A percentile compares a stretch with the other conserved stretches of the same genome.
phyloP scores from a whole-genome alignment of 176 grass and related monocot species.

The Thinopyrum elongatum region DNA sequence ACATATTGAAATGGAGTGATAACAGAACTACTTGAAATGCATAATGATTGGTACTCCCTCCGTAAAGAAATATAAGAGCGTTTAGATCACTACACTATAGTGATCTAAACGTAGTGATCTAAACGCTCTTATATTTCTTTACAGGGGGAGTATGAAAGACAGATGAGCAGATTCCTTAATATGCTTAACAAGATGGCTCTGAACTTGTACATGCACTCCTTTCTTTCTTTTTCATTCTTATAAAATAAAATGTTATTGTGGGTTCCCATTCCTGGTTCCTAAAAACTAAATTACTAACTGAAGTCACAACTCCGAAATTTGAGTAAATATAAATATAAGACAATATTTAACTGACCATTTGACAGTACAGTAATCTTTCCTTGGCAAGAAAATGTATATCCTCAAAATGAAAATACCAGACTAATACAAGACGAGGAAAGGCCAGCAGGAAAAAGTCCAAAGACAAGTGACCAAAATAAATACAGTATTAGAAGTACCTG shows the following conservation, averaged over 20 bases:
- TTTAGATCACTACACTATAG: no score
- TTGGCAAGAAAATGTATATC: not conserved
- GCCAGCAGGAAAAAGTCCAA: not conserved
- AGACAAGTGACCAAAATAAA: not conserved
- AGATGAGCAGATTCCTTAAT: not conserved
- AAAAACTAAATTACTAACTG: not conserved
- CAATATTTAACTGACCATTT: conserved; percentile 11
- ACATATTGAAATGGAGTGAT: not conserved
- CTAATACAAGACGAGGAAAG: conserved; percentile 1
- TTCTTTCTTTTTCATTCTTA: not conserved
- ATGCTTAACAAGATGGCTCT: conserved; percentile 11
- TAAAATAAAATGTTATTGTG: not conserved
- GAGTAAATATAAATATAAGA: not conserved
- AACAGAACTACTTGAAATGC: conserved; percentile 10
- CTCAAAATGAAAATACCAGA: not conserved
- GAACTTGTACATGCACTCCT: not conserved
- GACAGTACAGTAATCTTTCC: conserved; percentile 3
- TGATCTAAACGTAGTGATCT: no score
- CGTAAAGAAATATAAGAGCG: no score
- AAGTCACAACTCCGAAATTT: not conserved
- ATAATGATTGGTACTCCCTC: not conserved
- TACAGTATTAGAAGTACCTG: conserved; percentile 46
- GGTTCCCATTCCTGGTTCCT: not conserved
- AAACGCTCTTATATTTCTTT: no score
- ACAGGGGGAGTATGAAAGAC: not conserved